Base-by-base conservation (phyloP, 352 stramenopile genomes). In the Globisporangium mamillatum region DNA sequence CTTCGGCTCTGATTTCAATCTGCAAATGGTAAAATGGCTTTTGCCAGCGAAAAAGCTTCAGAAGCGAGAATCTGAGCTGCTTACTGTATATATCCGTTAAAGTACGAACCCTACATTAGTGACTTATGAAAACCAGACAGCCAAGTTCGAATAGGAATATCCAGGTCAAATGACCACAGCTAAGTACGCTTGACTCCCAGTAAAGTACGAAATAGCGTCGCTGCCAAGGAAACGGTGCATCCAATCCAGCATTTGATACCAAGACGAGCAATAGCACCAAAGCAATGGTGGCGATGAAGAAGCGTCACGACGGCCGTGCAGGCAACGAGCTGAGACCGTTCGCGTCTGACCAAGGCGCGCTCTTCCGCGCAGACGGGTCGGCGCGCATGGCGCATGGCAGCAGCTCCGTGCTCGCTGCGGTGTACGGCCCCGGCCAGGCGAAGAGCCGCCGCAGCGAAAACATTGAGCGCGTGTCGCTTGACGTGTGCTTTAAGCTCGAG, bases 401-500 rank as follows among this genome's bases (percentile, higher is more conserved):
- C 68, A 93, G 80, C 52, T 80, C 81, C 18, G 87, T 93, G 48
- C 72, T 95, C 20, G 85, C 82, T 6, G 84, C 87, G 4, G 87
- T 95, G 58, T 92, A 91, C 53, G 87, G 87, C 18, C 87, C 87
- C 0, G 87, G 84, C 1, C 84, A 93, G 54, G 84, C 87, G 61
- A 91, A 91, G 75, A 86, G 73, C 50, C 88, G 84, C 59, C 83
- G 85, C 62, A 77, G 72, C 44, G 87, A 95, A 66, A 86, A 89
- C 66, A 75, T 82, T 25, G 76, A 91, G 55, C 76, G 72, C 48
- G 87, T 78, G 9, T 81, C 84, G 24, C 60, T 94, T 24, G 87
- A 94, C 66, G 87, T 94, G 52, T 87, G 75, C 64, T 91, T 94
- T 52, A 92, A 91, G 75, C 77, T 92, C 38, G 86, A 93, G 56